Evolutionary conservation across 73 alveolate species (phyloP).

Genomic region (Blepharisma stoltei): DNA sequence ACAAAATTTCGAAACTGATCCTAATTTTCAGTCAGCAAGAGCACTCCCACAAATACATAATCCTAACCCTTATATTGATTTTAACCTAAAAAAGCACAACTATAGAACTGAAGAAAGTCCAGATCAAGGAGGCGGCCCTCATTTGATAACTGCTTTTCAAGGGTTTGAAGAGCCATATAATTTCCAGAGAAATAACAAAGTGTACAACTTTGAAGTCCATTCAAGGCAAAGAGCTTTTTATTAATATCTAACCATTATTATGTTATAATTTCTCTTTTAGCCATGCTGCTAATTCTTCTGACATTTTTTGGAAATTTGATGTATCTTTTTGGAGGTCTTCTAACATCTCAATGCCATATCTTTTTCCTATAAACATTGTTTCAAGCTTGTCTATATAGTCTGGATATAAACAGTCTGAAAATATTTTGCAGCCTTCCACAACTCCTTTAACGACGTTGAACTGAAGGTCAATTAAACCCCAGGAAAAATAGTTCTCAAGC

Average conservation of each 20-base stretch:
- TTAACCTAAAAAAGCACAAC: not conserved
- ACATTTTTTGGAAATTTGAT: not conserved
- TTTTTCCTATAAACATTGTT: constrained; percentile 26
- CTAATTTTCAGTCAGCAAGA: constrained; percentile 23
- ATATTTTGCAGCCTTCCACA: constrained; percentile 33
- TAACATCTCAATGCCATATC: constrained; percentile 27
- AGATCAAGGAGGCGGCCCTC: constrained; percentile 14
- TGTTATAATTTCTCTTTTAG: not conserved
- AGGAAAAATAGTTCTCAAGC: constrained; percentile 72
- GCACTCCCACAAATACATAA: constrained; percentile 3
- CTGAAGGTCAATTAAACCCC: constrained; percentile 75
- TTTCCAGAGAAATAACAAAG: too few relatives aligned
- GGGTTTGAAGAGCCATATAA: too few relatives aligned
- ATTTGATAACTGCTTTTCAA: not conserved
- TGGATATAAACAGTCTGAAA: constrained; percentile 50
- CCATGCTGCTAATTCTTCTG: constrained; percentile 9
- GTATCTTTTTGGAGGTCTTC: not conserved
- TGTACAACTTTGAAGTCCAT: too few relatives aligned
- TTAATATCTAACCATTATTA: not conserved
- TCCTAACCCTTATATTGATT: not conserved
- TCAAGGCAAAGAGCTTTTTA: too few relatives aligned
- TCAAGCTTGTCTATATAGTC: constrained; percentile 47
- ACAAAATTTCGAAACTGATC: not conserved
- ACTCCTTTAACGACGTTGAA: constrained; percentile 61
- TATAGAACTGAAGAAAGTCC: not conserved